Conservation (phyloP, 2,329 filamentous ascomycete species). For the Septoria linicola region DNA sequence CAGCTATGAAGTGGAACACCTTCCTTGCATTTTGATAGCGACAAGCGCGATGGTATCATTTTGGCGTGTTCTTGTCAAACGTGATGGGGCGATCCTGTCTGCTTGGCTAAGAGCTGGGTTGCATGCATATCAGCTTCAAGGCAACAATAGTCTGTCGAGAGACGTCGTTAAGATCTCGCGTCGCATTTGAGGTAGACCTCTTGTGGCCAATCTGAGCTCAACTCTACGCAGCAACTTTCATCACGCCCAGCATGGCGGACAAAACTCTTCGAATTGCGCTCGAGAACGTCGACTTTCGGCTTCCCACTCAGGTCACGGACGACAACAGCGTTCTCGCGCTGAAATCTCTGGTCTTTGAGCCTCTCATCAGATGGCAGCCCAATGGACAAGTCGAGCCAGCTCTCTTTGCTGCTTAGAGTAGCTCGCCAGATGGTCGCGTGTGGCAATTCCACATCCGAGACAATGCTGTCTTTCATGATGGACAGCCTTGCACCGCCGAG, state of each 20-base stretch:
- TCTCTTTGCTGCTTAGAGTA: conserved; percentile 12
- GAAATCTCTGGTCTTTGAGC: conserved; percentile 14
- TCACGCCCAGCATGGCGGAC: too few relatives aligned
- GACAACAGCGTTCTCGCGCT: conserved; percentile 19
- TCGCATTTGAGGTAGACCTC: too few relatives aligned
- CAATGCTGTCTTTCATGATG: conserved; percentile 8
- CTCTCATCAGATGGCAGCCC: conserved; percentile 11
- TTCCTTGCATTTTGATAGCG: too few relatives aligned
- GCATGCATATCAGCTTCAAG: too few relatives aligned
- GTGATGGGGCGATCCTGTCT: not conserved
- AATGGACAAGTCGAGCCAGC: conserved; percentile 12
- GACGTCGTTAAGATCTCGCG: too few relatives aligned
- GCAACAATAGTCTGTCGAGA: too few relatives aligned
- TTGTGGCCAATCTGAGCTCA: too few relatives aligned
- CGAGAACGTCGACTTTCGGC: conserved; percentile 18
- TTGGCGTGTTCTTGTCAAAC: conserved; percentile 3
- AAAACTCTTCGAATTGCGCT: conserved; percentile 11
- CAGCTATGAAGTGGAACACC: conserved; percentile 1
- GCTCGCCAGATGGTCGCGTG: conserved; percentile 3
- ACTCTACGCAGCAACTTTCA: too few relatives aligned
- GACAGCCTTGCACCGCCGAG: conserved; percentile 7
- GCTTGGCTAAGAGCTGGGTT: too few relatives aligned
- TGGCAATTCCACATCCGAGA: conserved; percentile 16
- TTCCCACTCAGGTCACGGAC: conserved; percentile 17
- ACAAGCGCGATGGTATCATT: conserved; percentile 6